phyloP scores from a whole-genome alignment of 2,329 filamentous ascomycete species.

The Dendryphion nanum region DNA sequence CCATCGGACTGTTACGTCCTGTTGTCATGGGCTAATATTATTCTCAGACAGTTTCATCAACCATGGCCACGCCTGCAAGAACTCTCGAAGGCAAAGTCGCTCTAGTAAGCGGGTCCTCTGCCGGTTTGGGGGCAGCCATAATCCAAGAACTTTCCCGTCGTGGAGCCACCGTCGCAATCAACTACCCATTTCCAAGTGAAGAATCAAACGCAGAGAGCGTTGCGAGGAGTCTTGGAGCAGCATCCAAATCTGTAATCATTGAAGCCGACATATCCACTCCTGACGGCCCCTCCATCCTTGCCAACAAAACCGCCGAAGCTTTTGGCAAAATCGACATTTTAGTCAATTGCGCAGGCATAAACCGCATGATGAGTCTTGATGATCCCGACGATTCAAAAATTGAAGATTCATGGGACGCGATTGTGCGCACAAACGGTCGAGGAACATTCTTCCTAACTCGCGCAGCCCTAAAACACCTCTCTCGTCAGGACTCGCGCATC shows the following conservation, averaged over 20 bases:
- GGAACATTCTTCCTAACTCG: constrained; percentile 46
- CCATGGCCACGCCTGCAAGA: neutral
- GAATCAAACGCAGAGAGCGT: constrained; percentile 28
- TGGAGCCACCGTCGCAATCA: constrained; percentile 48
- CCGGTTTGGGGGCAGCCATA: constrained; percentile 48
- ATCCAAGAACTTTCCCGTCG: constrained; percentile 42
- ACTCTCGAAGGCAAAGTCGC: neutral
- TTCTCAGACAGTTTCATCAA: neutral
- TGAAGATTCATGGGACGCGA: constrained; percentile 39
- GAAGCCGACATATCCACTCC: constrained; percentile 37
- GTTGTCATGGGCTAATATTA: neutral
- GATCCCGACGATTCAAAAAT: constrained; percentile 39
- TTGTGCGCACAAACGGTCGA: constrained; percentile 45
- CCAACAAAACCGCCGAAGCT: constrained; percentile 5
- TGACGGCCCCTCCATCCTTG: constrained; percentile 8
- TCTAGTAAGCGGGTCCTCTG: neutral
- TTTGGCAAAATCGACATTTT: constrained; percentile 43
- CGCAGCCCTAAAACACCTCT: constrained; percentile 40
- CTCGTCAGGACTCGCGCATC: constrained; percentile 38
- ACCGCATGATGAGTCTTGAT: constrained; percentile 26
- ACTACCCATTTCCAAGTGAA: constrained; percentile 45
- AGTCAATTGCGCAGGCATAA: constrained; percentile 34
- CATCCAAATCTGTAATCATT: constrained; percentile 22
- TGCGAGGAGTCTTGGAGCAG: neutral
- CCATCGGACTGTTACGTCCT: no score